phyloP scores from a whole-genome alignment of 2,329 filamentous ascomycete species.

The Ophiostoma piceae region DNA sequence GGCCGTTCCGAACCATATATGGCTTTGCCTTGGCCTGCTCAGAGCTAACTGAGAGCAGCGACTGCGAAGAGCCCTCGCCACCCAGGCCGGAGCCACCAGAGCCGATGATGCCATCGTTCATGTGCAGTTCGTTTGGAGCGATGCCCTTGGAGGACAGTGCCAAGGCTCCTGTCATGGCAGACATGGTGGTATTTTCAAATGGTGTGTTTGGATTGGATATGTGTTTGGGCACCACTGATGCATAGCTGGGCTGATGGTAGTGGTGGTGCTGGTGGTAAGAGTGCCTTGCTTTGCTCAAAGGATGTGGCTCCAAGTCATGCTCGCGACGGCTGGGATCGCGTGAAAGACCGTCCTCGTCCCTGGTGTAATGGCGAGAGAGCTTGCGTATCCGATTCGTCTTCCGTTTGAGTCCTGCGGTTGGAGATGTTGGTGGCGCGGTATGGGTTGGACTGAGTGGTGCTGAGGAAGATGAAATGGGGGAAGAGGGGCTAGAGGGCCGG shows the following conservation, averaged over 20 bases:
- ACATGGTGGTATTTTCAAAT: constrained; percentile 44
- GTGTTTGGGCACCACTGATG: constrained; percentile 16
- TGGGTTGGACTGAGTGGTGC: not conserved
- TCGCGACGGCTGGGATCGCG: not conserved
- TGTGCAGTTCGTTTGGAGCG: constrained; percentile 45
- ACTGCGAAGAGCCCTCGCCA: constrained; percentile 28
- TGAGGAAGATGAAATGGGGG: not conserved
- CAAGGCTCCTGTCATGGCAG: constrained; percentile 35
- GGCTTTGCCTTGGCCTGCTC: constrained; percentile 40
- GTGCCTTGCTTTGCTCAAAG: not conserved
- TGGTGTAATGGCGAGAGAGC: not conserved
- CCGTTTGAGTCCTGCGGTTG: not conserved
- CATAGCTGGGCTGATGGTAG: constrained; percentile 5
- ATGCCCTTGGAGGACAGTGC: constrained; percentile 44
- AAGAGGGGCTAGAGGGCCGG: not conserved
- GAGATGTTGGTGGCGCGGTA: not conserved
- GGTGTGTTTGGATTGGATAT: constrained; percentile 31
- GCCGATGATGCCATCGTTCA: constrained; percentile 40
- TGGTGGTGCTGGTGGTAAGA: not conserved
- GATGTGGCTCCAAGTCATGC: not conserved
- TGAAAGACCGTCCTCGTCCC: not conserved
- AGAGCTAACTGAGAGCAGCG: constrained; percentile 26
- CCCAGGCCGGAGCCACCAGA: constrained; percentile 23
- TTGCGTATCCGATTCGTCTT: not conserved
- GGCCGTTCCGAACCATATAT: constrained; percentile 69